Evolutionary conservation across 306 rosid genomes (phyloP).

Genomic region (Elaeagnus macrophylla): DNA sequence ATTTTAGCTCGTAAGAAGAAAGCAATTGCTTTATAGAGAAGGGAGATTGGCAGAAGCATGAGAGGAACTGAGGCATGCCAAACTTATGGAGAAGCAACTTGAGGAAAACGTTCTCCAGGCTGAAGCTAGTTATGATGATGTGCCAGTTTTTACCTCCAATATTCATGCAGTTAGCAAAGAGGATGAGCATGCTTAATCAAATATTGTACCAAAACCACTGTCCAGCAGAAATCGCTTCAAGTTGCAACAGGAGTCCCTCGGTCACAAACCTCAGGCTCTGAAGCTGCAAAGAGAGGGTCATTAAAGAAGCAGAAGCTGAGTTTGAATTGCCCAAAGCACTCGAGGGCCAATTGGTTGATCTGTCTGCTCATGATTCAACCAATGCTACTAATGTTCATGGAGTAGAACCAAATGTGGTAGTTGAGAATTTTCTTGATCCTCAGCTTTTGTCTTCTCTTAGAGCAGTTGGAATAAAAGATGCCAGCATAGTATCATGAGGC

Average conservation of each 20-base stretch:
- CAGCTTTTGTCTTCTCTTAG: constrained; percentile 70
- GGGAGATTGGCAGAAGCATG: constrained; percentile 81
- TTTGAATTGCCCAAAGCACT: constrained; percentile 82
- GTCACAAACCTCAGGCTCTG: constrained; percentile 81
- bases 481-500: constrained; percentile 26
- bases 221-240: constrained; percentile 86
- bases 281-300: constrained; percentile 82
- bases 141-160: constrained; percentile 15
- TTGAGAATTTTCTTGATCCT: constrained; percentile 96
- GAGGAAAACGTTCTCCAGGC: constrained; percentile 40
- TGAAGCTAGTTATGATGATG: constrained; percentile 24
- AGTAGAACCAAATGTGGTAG: constrained; percentile 34
- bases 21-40: constrained; percentile 81
- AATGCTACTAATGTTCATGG: constrained; percentile 16
- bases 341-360: constrained; percentile 72
- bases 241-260: constrained; percentile 92
- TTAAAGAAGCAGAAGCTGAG: constrained; percentile 77
- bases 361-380: constrained; percentile 38
- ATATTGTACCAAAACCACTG: constrained; percentile 37
- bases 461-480: constrained; percentile 60
- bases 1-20: constrained; percentile 68
- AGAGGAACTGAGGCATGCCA: constrained; percentile 75
- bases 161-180: constrained; percentile 28
- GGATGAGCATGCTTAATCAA: constrained; percentile 26
- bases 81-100: constrained; percentile 63